Percentiles rank a stretch among this genome's conserved stretches.
phyloP scores from a whole-genome alignment of 163 green algal species.

The Chlorella variabilis region DNA sequence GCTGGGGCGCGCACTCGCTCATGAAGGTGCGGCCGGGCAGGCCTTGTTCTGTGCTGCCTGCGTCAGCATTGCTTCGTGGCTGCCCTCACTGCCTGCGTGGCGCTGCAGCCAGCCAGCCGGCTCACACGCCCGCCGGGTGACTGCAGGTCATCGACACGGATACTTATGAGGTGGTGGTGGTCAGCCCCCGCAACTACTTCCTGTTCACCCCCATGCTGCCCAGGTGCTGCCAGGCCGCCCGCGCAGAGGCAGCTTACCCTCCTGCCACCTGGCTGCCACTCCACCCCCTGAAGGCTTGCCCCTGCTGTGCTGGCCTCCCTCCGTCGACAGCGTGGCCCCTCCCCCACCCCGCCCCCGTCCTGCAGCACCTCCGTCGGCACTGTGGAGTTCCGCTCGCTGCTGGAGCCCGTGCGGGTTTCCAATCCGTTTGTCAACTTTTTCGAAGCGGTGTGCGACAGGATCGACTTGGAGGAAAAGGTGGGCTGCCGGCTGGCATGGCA shows the following conservation, averaged over 20 bases:
- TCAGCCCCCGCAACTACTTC: constrained; percentile 77
- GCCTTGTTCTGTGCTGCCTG: background rate
- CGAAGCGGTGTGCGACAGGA: constrained; percentile 26
- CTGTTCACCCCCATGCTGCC: constrained; percentile 74
- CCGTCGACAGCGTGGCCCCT: background rate
- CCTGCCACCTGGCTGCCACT: no score
- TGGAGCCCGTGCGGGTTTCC: constrained; percentile 72
- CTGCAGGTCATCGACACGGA: constrained; percentile 72
- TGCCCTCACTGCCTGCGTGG: background rate
- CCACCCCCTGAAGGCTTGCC: no score
- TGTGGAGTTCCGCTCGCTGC: constrained; percentile 74
- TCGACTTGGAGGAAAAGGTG: constrained; percentile 18
- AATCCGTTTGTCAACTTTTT: constrained; percentile 69
- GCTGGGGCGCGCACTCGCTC: constrained; percentile 69
- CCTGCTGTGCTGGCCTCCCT: background rate
- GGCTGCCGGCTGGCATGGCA: no score
- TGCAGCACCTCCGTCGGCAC: constrained; percentile 69
- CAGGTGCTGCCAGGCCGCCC: background rate
- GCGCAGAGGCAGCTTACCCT: no score
- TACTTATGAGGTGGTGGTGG: constrained; percentile 68
- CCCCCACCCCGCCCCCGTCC: background rate
- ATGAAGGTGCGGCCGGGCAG: constrained; percentile 64
- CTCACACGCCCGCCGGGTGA: background rate
- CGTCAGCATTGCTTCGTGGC: no score
- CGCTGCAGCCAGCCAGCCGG: background rate